Base-by-base conservation (phyloP, 345 rosid species). In the Citrus reticulata region DNA sequence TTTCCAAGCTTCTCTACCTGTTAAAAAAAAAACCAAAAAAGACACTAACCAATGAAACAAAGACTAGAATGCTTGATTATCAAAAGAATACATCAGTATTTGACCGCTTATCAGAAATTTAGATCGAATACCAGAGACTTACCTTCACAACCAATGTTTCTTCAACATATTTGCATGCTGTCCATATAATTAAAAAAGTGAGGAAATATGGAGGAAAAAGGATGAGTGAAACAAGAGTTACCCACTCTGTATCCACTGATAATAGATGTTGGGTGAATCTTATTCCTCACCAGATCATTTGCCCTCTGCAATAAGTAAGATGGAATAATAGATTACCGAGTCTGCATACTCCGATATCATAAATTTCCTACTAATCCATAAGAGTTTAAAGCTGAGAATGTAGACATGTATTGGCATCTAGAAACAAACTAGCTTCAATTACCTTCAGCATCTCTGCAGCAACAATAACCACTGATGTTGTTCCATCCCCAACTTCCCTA, bases 1-100 rank as follows among this genome's bases (percentile, higher is more conserved):
- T 93, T 97, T 70, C 98, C 98, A 54, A 97, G 95, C 85, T 94
- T 96, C 83, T 96, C 98, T 84, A 94, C 97, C 98, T 94, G 68
- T 13, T n/a, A 60, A 79, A 72, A 55, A 24, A 65, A 74, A 59
- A 32, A 32, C 59, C 19, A 72, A 20, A 35, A 35, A 69, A 27
- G 59, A 51, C 49, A 77, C 40, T 7, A 24, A 19, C 7, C n/a
- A 13, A 24, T 7, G 32, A 14, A 67, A 34, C 25, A 8, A 32
- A 30, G 62, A 32, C 39, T 49, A 57, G 57, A 40, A 55, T 24
- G 6, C 60, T 59, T 35, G 9, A 80, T 64, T 34, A 68, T 72
- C 29, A 69, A 29, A 22, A 13, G 32, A 17, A 59, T 69, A 46
- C 35, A 62, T 22, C 66, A 34, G 9, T 34, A n/a, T 10, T 7